Evolutionary conservation across 306 rosid species (phyloP), one percentile per base, ranked within the genome.

Genomic region (Prunus fruticosa): DNA sequence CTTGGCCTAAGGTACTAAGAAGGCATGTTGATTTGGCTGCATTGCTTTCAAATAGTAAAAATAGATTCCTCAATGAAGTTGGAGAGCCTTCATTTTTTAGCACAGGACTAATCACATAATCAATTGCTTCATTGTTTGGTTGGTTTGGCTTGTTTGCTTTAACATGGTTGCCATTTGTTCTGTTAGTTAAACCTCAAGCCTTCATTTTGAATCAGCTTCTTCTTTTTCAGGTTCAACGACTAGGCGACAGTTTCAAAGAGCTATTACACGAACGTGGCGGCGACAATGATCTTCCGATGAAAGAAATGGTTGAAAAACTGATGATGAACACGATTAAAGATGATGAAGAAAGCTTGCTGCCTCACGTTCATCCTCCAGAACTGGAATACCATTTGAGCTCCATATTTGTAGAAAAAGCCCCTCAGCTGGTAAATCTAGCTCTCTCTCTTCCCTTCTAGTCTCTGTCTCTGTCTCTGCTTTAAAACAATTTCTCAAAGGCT

Each of bases 1-100:
- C 96, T 61, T 94, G 97, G 97, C 91, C 91, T 49, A 94, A 94
- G 97, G 98, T 89, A 38, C 43, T 6, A 84, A 79, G 79, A 64
- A 64, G 15, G 53, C 62, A 34, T 27, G 30, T 49, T 22, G 23
- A 67, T 54, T 62, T 10, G 3, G 8, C 60, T 49, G 46, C 30
- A 54, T 68, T 28, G 38, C 28, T 16, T 4, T 16, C 11, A 60
- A 6, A 30, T 16, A 16, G 45, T 63, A 28, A 57, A 57, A 57
- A 11, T 57, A 57, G 9, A 57, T 8, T 2, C 30, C 28, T 20
- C 63, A 8, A 22, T 57, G 63, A 3, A 20, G 38, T 46, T 46
- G 34, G n/a, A 8, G 27, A 2, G 38, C 38, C 71, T 14, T 67
- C 57, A 47, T 34, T 14, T 6, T 68, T 14, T 23, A 67, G 54